Percentiles rank a stretch among this genome's conserved stretches.
These are phyloP conservation scores for Vararia minispora DNA, from an alignment of 768 basidiomycete species.

Conservation along the genomic window DNA sequence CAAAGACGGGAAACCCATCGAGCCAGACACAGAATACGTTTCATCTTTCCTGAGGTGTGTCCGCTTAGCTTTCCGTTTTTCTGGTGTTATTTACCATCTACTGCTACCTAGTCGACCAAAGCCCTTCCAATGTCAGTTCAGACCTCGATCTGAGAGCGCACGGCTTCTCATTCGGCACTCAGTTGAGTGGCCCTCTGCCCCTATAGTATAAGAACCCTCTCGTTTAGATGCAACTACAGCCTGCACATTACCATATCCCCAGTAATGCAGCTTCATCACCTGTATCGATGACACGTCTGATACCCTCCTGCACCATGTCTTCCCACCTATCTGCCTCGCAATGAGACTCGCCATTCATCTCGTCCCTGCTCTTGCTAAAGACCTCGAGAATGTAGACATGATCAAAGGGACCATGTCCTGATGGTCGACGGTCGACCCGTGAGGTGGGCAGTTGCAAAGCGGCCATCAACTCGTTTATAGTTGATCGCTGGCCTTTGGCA, in stretches of 20 bases:
- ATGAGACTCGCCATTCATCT: background rate
- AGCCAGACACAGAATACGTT: conserved; percentile 24
- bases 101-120: conserved; percentile 25
- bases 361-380: conserved; percentile 4
- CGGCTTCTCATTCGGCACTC: conserved; percentile 22
- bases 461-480: conserved; percentile 21
- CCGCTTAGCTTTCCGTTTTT: background rate
- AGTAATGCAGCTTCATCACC: conserved; percentile 29
- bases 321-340: conserved; percentile 20
- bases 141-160: conserved; percentile 24
- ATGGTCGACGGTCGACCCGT: conserved; percentile 60
- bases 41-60: conserved; percentile 25
- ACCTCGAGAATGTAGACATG: conserved; percentile 61
- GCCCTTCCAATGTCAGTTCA: conserved; percentile 28
- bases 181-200: conserved; percentile 1
- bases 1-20: conserved; percentile 24
- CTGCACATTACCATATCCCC: conserved; percentile 36
- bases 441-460: conserved; percentile 31
- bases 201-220: too few relatives aligned
- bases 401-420: conserved; percentile 35
- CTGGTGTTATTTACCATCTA: background rate
- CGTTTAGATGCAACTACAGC: background rate
- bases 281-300: conserved; percentile 22
- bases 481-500: conserved; percentile 5
- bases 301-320: conserved; percentile 23